phyloP scores from a whole-genome alignment of 768 basidiomycete species.

The Cystobasidium ongulense region DNA sequence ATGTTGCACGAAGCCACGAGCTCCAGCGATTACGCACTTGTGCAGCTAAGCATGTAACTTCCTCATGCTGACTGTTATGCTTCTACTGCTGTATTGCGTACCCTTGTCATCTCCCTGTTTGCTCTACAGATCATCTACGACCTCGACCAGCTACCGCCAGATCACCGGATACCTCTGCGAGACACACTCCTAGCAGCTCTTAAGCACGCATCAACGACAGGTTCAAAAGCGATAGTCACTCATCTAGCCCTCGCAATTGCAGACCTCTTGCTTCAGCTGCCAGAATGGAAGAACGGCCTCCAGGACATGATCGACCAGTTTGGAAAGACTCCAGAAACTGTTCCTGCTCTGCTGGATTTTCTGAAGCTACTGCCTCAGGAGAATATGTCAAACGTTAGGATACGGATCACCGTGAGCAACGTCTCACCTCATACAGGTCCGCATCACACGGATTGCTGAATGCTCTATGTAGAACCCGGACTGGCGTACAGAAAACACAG shows the following conservation, averaged over 20 bases:
- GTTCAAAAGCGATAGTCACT: constrained; percentile 62
- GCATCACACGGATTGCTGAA: background rate
- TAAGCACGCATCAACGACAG: constrained; percentile 51
- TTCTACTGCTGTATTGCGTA: constrained; percentile 40
- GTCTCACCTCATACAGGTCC: background rate
- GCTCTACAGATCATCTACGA: constrained; percentile 77
- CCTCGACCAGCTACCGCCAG: constrained; percentile 70
- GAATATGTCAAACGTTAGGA: constrained; percentile 67
- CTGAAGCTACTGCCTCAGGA: constrained; percentile 87
- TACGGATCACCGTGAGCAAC: constrained; percentile 71
- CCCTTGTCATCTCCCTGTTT: background rate
- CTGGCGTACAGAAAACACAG: constrained; percentile 59
- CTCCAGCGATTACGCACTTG: background rate
- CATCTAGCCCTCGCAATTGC: constrained; percentile 85
- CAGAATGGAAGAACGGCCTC: constrained; percentile 70
- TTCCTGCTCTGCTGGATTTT: constrained; percentile 77
- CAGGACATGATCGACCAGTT: constrained; percentile 72
- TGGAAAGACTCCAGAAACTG: constrained; percentile 73
- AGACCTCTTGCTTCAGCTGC: constrained; percentile 78
- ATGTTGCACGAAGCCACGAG: background rate
- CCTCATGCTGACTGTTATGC: background rate
- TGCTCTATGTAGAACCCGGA: constrained; percentile 34
- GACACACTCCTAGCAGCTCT: constrained; percentile 78
- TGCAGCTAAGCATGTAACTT: too few relatives aligned
- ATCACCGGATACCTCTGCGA: constrained; percentile 66